Evolutionary conservation across 345 rosid species (phyloP).

Genomic region (Eucalyptus caleyi): DNA sequence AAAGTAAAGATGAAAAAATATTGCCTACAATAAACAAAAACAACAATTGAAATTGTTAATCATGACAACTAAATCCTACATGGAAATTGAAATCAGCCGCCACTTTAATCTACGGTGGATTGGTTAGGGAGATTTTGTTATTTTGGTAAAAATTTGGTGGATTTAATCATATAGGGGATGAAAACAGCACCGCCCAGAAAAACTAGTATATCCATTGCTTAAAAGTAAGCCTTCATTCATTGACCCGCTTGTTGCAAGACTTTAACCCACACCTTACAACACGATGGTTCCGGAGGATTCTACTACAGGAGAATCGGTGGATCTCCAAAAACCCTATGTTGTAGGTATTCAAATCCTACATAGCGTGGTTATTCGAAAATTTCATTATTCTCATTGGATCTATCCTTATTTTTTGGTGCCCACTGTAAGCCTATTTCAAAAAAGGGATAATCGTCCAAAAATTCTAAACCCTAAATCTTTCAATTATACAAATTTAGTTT

Average conservation of each 20-base stretch:
- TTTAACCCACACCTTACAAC: neutral
- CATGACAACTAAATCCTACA: neutral
- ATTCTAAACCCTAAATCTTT: neutral
- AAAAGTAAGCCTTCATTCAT: neutral
- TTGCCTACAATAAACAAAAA: neutral
- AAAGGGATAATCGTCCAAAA: neutral
- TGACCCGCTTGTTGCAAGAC: neutral
- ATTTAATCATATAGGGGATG: neutral
- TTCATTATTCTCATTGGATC: neutral
- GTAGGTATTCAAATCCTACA: neutral
- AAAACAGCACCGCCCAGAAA: neutral
- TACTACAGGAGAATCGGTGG: neutral
- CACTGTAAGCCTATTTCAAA: neutral
- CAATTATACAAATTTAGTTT: too few relatives aligned
- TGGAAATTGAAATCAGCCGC: neutral
- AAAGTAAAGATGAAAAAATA: too few relatives aligned
- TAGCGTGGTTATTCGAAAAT: neutral
- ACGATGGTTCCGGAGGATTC: neutral
- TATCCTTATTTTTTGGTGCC: neutral
- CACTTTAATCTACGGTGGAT: neutral
- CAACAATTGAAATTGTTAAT: too few relatives aligned
- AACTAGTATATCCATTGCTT: neutral
- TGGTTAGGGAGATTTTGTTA: neutral
- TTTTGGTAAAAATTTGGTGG: neutral
- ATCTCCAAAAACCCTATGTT: neutral